phyloP scores from a whole-genome alignment of 176 grass and related monocot genomes.

The Echinochloa phyllopogon region DNA sequence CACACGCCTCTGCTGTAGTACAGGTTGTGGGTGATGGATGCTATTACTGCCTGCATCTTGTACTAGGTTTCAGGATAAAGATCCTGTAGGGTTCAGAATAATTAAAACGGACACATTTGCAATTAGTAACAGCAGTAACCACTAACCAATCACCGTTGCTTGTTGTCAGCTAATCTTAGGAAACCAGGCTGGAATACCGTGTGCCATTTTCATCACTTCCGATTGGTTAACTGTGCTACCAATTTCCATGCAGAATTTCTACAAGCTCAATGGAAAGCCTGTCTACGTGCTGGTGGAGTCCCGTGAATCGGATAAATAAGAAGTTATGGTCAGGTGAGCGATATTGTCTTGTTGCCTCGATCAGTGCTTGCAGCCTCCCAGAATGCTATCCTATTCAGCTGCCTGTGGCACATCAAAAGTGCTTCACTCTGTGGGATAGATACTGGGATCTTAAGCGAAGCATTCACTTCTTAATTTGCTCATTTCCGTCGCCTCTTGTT shows the following conservation, averaged over 20 bases:
- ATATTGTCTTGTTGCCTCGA: neutral
- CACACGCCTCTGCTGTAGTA: neutral
- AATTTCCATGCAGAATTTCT: conserved; percentile 56
- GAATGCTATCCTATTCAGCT: neutral
- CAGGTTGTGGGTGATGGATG: neutral
- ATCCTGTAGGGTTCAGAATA: conserved; percentile 4
- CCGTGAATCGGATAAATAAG: conserved; percentile 53
- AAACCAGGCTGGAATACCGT: no score
- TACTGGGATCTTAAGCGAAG: neutral
- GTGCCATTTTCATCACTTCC: no score
- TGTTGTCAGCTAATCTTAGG: no score
- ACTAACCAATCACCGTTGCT: neutral
- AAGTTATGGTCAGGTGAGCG: conserved; percentile 39
- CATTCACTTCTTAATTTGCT: neutral
- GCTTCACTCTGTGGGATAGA: neutral
- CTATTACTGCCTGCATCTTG: conserved; percentile 13
- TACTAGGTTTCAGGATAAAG: conserved; percentile 5
- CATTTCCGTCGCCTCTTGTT: neutral
- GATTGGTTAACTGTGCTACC: neutral
- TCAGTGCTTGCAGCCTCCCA: no score
- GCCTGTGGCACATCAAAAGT: neutral
- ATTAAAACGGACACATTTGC: neutral
- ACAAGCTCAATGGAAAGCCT: conserved; percentile 78
- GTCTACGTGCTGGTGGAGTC: conserved; percentile 85
- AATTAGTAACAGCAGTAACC: neutral